Evolutionary conservation across 192 early-diverging fungal species (phyloP).

Genomic region (Geranomyces michiganensis): DNA sequence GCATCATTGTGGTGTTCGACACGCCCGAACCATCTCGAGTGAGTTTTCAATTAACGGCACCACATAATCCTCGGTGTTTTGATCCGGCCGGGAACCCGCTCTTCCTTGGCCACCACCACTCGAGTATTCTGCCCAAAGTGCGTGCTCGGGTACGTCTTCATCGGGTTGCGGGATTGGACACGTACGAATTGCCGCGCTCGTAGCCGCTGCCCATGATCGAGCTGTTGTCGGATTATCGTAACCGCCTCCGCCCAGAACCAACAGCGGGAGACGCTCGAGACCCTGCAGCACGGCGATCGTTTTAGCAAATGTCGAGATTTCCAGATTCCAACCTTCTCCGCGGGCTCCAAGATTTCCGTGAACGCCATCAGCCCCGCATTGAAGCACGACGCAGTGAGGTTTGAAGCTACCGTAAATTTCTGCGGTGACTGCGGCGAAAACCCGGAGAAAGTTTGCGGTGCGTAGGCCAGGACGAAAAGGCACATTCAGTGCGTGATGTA

Average conservation of each 20-base stretch:
- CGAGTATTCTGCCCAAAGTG: conserved; percentile 33
- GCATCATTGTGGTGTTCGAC: too few relatives aligned
- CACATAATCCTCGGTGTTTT: neutral
- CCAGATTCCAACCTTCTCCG: conserved; percentile 28
- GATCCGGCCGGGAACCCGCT: neutral
- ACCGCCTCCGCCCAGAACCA: conserved; percentile 92
- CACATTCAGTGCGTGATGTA: conserved; percentile 36
- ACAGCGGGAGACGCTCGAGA: conserved; percentile 54
- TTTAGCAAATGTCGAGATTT: neutral
- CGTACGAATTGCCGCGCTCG: conserved; percentile 4
- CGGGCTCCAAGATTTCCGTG: conserved; percentile 51
- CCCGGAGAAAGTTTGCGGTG: conserved; percentile 70
- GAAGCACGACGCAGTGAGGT: conserved; percentile 86
- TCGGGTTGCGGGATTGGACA: neutral
- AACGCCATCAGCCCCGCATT: conserved; percentile 93
- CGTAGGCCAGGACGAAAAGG: conserved; percentile 43
- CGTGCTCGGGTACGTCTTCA: conserved; percentile 45
- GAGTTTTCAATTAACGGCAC: too few relatives aligned
- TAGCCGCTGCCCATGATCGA: conserved; percentile 68
- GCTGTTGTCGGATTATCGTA: conserved; percentile 89
- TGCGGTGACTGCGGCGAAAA: conserved; percentile 59
- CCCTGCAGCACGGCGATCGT: neutral
- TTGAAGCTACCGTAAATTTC: conserved; percentile 68
- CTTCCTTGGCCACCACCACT: neutral
- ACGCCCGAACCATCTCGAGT: too few relatives aligned